Evolutionary conservation across 306 rosid genomes (phyloP).

Genomic region (Spatholobus suberectus): DNA sequence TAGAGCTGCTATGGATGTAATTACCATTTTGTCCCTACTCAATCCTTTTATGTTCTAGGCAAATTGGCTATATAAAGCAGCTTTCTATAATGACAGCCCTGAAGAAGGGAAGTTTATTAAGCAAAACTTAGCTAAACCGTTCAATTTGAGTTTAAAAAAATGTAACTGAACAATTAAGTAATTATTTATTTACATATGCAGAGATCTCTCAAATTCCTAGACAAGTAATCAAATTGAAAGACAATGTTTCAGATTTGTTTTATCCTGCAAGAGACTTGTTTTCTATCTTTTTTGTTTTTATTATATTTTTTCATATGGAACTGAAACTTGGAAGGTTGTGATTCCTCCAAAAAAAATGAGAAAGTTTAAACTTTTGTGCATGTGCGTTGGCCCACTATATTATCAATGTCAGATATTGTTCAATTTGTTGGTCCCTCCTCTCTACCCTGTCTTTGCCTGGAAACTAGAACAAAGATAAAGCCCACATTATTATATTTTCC

Average conservation of each 20-base stretch:
- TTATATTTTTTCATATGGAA: not conserved
- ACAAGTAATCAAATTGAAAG: slow-evolving; percentile 28
- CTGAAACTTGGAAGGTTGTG: slow-evolving; percentile 44
- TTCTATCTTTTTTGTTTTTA: not conserved
- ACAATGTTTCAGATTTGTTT: slow-evolving; percentile 18
- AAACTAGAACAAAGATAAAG: slow-evolving; percentile 28
- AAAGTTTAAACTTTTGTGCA: slow-evolving; percentile 19
- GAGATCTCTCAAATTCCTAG: slow-evolving; percentile 45
- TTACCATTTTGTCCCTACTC: slow-evolving; percentile 40
- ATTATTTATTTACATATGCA: not conserved
- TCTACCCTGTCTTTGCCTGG: not conserved
- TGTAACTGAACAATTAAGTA: not conserved
- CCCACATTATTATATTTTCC: not conserved
- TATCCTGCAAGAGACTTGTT: slow-evolving; percentile 19
- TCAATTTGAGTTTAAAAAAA: not conserved
- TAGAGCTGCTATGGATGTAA: slow-evolving; percentile 17
- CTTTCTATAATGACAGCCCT: not conserved
- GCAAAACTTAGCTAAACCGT: not conserved
- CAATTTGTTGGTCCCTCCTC: slow-evolving; percentile 39
- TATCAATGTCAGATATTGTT: slow-evolving; percentile 42
- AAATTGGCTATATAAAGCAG: slow-evolving; percentile 15
- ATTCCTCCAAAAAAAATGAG: slow-evolving; percentile 9
- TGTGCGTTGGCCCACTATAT: slow-evolving; percentile 34
- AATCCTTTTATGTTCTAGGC: not conserved
- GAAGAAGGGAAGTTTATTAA: not conserved